Conservation (phyloP, 2,329 filamentous ascomycete species). For the Nakataea oryzae region DNA sequence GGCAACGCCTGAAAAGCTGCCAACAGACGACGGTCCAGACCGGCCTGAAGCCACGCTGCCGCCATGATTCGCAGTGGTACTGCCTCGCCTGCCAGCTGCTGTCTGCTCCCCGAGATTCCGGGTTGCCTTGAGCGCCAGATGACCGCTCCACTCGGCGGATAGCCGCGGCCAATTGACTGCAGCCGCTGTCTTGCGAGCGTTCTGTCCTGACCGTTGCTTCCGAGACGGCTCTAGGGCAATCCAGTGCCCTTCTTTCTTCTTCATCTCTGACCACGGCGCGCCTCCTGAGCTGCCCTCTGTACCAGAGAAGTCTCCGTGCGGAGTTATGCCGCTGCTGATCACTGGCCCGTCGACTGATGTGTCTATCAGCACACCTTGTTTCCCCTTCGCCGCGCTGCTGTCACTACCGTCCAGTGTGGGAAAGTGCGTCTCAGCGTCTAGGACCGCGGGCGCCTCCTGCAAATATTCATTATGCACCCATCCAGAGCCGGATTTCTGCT, state of each 20-base stretch:
- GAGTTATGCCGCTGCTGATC: not conserved
- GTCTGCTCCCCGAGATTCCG: no score
- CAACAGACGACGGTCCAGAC: not conserved
- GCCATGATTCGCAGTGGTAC: not conserved
- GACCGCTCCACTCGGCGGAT: not conserved
- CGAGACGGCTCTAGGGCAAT: not conserved
- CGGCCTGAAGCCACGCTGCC: not conserved
- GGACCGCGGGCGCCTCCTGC: not conserved
- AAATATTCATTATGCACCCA: not conserved
- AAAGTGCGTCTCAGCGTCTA: not conserved
- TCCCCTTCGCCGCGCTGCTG: not conserved
- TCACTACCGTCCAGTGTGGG: no score
- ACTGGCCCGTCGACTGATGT: not conserved
- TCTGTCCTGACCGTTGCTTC: not conserved
- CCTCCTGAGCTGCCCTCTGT: not conserved
- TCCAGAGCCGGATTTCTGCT: not conserved
- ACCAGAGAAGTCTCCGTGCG: not conserved
- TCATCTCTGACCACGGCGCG: not conserved
- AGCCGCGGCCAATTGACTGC: not conserved
- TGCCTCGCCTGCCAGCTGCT: not conserved
- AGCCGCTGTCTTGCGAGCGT: not conserved
- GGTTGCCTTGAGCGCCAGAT: not conserved
- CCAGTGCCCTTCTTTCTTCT: not conserved
- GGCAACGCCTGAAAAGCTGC: not conserved
- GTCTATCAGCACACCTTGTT: not conserved